Conservation (phyloP, 352 stramenopile species). For the Phytophthora hibernalis region DNA sequence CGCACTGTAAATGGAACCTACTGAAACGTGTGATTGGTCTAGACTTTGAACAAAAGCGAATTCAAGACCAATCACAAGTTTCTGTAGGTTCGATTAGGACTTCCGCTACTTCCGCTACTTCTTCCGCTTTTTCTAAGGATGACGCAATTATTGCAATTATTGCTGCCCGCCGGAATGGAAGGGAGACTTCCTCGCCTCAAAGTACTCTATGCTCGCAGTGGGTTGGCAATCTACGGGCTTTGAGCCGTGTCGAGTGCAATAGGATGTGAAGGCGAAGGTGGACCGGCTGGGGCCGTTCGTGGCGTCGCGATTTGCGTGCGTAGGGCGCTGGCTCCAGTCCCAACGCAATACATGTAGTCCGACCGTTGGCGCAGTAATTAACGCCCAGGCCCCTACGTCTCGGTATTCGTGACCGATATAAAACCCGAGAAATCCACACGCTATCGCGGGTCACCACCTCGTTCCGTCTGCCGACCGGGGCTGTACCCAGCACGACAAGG, state of each 20-base stretch:
- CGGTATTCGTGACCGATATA: conserved; percentile 7
- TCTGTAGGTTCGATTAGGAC: no score
- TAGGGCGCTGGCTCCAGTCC: conserved; percentile 10
- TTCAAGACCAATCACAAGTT: no score
- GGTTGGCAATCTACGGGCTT: conserved; percentile 4
- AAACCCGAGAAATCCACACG: conserved; percentile 2
- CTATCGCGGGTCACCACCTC: conserved; percentile 3
- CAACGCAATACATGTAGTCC: not conserved
- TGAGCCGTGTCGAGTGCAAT: not conserved
- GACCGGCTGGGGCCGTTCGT: conserved; percentile 18
- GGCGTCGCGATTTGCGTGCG: conserved; percentile 14
- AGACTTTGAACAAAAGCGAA: no score
- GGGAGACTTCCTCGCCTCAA: not conserved
- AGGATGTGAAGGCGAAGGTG: conserved; percentile 29
- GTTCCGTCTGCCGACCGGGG: conserved; percentile 21
- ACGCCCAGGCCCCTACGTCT: conserved; percentile 7
- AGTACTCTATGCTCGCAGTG: conserved; percentile 7
- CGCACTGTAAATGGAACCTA: no score
- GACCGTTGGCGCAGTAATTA: conserved; percentile 17
- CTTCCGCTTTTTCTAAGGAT: no score
- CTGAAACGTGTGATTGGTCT: no score
- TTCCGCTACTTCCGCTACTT: no score
- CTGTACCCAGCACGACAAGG: conserved; percentile 28
- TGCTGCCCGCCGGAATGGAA: not conserved
- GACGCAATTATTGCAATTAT: no score